Evolutionary conservation across 345 rosid genomes (phyloP), one percentile per base, ranked within the genome.

Genomic region (Aurinia saxatilis): DNA sequence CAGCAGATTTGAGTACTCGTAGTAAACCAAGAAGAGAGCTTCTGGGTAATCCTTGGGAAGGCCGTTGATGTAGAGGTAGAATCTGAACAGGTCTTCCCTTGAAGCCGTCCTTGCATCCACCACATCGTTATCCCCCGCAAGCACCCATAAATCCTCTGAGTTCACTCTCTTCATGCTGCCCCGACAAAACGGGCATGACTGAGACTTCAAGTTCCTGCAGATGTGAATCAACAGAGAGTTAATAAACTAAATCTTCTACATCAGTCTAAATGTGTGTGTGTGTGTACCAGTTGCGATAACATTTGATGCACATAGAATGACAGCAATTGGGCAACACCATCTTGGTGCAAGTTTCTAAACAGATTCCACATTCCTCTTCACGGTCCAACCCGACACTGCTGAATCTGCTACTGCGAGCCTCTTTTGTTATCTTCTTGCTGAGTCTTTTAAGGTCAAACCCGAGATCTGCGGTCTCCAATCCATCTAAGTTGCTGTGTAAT

Each of bases 251-350:
- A 50, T 54, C 33, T 30, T 3, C 19, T 23, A 21, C 50, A 39
- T 12, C 9, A 23, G 13, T 14, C 13, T 0, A 19, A 16, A 50
- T 6, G 8, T 40, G 53, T 54, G 36, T 19, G 41, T 67, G 58
- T 36, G 23, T 63, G 68, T 75, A 93, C 97, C 99, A 95, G 60
- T 90, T 82, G 65, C 87, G 92, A 68, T 90, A 95, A 86, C 99
- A 95, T 77, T 90, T 90, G 78, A 95, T 88, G 89, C 99, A 90
- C 92, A 95, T 87, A n/a, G 92, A 84, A 68, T 95, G 99, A 42
- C 92, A 95, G 69, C 99, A 90, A 74, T 79, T 87, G 10, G 99
- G 99, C 47, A 90, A 67, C 52, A 90, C 99, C 85, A 95, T 82
- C 67, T 88, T 90, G 50, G 96, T 79, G 78, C 96, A 95, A 56